A percentile compares a stretch with the other conserved stretches of the same genome.
These are phyloP conservation scores for Hyaloperonospora arabidopsidis DNA, from an alignment of 352 stramenopile genomes.

Conservation along the genomic window DNA sequence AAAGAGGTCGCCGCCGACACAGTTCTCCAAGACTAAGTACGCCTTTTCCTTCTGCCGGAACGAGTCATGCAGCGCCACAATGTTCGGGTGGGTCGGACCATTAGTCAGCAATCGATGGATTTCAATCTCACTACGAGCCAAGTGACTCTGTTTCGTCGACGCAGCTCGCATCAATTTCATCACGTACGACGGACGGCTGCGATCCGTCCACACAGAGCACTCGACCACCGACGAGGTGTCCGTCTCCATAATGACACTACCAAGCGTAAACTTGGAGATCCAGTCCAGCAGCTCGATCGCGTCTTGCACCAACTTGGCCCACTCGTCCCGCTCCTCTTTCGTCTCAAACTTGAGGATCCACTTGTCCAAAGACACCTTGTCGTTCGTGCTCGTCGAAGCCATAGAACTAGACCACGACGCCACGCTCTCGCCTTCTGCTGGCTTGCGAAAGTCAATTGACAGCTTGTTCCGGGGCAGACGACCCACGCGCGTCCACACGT, in stretches of 20 bases:
- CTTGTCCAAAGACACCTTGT: conserved; percentile 35
- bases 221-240: conserved; percentile 50
- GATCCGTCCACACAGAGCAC: conserved; percentile 59
- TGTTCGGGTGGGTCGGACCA: conserved; percentile 56
- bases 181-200: conserved; percentile 45
- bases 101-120: conserved; percentile 66
- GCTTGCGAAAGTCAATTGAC: conserved; percentile 53
- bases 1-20: conserved; percentile 50
- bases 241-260: conserved; percentile 46
- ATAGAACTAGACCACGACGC: conserved; percentile 4
- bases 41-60: conserved; percentile 55
- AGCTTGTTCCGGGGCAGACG: conserved; percentile 64
- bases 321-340: conserved; percentile 60
- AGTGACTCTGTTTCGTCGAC: conserved; percentile 38
- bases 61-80: conserved; percentile 55
- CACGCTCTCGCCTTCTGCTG: conserved; percentile 21
- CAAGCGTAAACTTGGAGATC: conserved; percentile 67
- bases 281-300: conserved; percentile 52
- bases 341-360: conserved; percentile 68
- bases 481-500: conserved; percentile 47
- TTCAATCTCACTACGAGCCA: conserved; percentile 52
- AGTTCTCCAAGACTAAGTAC: conserved; percentile 64
- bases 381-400: conserved; percentile 14
- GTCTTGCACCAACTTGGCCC: conserved; percentile 59
- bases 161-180: conserved; percentile 56